Conservation (phyloP, 208 protist genomes). For the Acanthamoeba lugdunensis region DNA sequence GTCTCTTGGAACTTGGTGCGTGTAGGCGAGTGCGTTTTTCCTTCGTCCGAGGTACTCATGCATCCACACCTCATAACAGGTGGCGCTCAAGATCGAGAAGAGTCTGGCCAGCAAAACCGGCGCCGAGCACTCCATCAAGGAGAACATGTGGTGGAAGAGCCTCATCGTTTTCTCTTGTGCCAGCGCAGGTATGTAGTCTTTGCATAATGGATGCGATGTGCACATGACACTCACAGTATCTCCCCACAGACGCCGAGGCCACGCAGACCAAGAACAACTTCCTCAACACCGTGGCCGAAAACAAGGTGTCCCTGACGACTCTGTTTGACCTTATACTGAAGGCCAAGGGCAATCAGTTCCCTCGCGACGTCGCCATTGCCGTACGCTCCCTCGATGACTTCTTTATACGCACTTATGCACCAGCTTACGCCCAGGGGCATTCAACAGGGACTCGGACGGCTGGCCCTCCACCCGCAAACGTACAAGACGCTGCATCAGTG, state of each 20-base stretch:
- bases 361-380: constrained; percentile 48
- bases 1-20: constrained; percentile 62
- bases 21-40: not conserved
- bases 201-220: not conserved
- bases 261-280: constrained; percentile 63
- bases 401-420: not conserved
- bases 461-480: constrained; percentile 21
- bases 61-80: not conserved
- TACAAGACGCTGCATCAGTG: constrained; percentile 57
- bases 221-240: not conserved
- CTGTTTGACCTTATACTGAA: constrained; percentile 68
- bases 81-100: constrained; percentile 65
- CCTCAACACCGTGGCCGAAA: constrained; percentile 65
- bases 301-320: constrained; percentile 28
- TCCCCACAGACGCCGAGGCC: constrained; percentile 24
- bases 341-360: constrained; percentile 61
- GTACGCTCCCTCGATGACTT: constrained; percentile 10
- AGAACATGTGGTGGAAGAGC: constrained; percentile 72
- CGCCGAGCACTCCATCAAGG: constrained; percentile 54
- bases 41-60: no score
- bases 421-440: not conserved
- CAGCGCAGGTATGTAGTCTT: constrained; percentile 27
- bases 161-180: constrained; percentile 61
- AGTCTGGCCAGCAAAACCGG: not conserved
- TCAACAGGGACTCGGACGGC: constrained; percentile 25